Base-by-base conservation (phyloP, 495 filamentous ascomycete genomes). In the Trichoderma reesei region DNA sequence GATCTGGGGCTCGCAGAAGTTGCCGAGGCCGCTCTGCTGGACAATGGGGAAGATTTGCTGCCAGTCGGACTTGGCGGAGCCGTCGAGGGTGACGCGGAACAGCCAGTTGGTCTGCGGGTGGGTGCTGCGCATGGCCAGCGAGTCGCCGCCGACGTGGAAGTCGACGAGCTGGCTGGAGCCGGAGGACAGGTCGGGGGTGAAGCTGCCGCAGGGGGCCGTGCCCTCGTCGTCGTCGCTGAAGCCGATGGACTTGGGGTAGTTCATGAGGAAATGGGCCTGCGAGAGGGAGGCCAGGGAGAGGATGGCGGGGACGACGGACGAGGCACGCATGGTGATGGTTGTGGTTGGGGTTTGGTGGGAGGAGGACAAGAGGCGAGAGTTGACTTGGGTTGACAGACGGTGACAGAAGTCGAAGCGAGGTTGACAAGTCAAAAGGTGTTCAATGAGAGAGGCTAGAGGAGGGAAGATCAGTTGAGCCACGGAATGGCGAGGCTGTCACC, bases 91-190 rank as follows among this genome's bases (percentile, higher is more conserved):
- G 59, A 74, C 79, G 44, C 81, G 80, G 68, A 81, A 78, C 20
- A 83, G 69, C 76, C 75, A 84, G 63, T 68, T 78, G 41, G 72
- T 72, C 62, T 78, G 70, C 0, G 79, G 70, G 65, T 84, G 82
- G 8, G 72, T 75, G 16, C 73, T 70, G 6, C 68, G 70, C 42
- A 78, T 56, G 18, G 70, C 67, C 20, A 83, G 68, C 62, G 70
- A 64, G 63, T 80, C 76, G 62, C 81, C 81, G 62, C 72, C 79
- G 67, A 84, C 80, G 64, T 80, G 77, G 74, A 83, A 82, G 61
- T 81, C 73, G 33, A 72, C 77, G 3, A 72, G 59, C 5, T 73
- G 69, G n/a, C 65, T 60, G 51, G 51, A 56, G 51, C 51, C 51
- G 26, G 51, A 56, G 59, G 65, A 42, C 51, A 82, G 74, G 56